Evolutionary conservation across 2,329 filamentous ascomycete species (phyloP).

Genomic region (Esteya vermicola): DNA sequence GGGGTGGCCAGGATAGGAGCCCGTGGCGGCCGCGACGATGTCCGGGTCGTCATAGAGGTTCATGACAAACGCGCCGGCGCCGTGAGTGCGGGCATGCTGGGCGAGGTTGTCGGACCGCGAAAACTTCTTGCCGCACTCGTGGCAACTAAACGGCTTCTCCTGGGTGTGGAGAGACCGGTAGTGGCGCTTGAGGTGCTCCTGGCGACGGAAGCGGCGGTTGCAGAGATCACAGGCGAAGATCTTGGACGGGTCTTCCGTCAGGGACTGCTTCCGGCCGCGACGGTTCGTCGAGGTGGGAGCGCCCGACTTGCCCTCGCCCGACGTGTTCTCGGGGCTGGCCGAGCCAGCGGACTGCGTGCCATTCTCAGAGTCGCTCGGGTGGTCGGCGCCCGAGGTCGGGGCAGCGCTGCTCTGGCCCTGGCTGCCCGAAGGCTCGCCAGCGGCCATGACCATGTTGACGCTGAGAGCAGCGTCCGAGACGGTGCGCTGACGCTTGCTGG

Average conservation of each 20-base stretch:
- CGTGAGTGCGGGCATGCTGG: constrained; percentile 90
- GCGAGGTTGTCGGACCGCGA: constrained; percentile 94
- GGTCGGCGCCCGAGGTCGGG: background rate
- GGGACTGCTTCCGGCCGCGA: constrained; percentile 92
- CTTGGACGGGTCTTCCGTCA: constrained; percentile 96
- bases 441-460: constrained; percentile 25
- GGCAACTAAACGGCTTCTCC: constrained; percentile 96
- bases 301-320: constrained; percentile 13
- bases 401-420: constrained; percentile 22
- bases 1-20: constrained; percentile 11
- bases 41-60: constrained; percentile 66
- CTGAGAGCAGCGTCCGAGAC: constrained; percentile 6
- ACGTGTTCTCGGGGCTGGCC: constrained; percentile 19
- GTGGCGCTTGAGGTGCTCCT: constrained; percentile 97
- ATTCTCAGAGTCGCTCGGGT: constrained; percentile 4
- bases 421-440: constrained; percentile 17
- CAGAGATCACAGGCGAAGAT: constrained; percentile 95
- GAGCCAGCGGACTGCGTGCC: constrained; percentile 17
- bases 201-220: constrained; percentile 91
- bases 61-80: constrained; percentile 81
- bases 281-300: constrained; percentile 57
- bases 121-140: constrained; percentile 98
- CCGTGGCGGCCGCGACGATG: constrained; percentile 17
- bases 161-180: constrained; percentile 96
- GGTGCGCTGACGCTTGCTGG: constrained; percentile 45